A percentile compares a stretch with the other conserved stretches of the same genome.
phyloP scores from a whole-genome alignment of 176 grass and related monocot species.

The Juncus effusus region DNA sequence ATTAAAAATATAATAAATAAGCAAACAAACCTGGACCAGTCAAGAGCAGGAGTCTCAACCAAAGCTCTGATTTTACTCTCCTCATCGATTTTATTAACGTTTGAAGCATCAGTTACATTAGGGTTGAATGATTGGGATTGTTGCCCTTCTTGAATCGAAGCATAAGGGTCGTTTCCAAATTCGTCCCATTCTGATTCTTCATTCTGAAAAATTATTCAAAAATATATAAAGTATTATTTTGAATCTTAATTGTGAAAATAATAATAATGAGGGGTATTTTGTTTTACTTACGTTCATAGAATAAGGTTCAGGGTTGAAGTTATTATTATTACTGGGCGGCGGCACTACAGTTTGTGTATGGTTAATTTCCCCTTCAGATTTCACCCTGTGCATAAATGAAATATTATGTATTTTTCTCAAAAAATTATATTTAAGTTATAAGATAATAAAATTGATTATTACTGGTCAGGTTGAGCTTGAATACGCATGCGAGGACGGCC shows the following conservation, averaged over 20 bases:
- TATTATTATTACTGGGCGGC: slow-evolving; percentile 19
- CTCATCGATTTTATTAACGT: slow-evolving; percentile 76
- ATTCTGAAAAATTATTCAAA: slow-evolving; percentile 42
- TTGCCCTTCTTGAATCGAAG: slow-evolving; percentile 44
- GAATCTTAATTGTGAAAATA: slow-evolving; percentile 24
- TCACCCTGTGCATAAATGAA: slow-evolving; percentile 54
- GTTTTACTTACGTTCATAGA: slow-evolving; percentile 70
- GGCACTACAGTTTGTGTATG: slow-evolving; percentile 44
- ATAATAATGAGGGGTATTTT: slow-evolving; percentile 12
- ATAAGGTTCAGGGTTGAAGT: slow-evolving; percentile 52
- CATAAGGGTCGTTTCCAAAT: slow-evolving; percentile 87
- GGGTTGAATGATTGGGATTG: slow-evolving; percentile 50
- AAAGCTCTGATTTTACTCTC: slow-evolving; percentile 95
- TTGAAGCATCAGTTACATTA: slow-evolving; percentile 39
- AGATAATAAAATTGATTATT: slow-evolving; percentile 43
- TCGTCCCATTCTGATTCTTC: slow-evolving; percentile 99
- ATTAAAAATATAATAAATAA: slow-evolving; percentile 2
- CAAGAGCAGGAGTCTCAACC: slow-evolving; percentile 70
- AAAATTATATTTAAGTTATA: background rate
- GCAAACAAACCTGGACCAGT: slow-evolving; percentile 43
- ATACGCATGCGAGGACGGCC: slow-evolving; percentile 79
- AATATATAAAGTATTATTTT: background rate
- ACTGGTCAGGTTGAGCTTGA: slow-evolving; percentile 75
- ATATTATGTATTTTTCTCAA: background rate
- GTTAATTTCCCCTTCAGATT: slow-evolving; percentile 48